Evolutionary conservation across 768 basidiomycete genomes (phyloP).

Genomic region (Russula lepida): DNA sequence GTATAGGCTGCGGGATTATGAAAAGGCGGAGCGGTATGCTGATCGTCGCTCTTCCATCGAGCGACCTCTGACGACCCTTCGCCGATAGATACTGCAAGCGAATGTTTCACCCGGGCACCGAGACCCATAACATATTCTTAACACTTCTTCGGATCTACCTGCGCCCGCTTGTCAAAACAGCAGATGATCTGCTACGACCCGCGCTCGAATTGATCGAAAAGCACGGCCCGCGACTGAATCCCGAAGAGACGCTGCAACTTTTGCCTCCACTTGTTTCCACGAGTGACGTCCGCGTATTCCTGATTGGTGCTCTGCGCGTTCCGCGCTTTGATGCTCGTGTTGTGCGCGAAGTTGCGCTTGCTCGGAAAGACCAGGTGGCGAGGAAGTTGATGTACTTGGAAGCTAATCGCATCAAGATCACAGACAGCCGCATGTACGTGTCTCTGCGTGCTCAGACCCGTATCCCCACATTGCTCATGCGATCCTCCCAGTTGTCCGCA

Average conservation of each 20-base stretch:
- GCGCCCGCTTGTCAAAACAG: conserved; percentile 47
- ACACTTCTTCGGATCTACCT: conserved; percentile 84
- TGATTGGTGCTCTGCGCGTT: conserved; percentile 58
- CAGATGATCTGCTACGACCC: conserved; percentile 58
- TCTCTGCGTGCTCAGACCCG: not conserved
- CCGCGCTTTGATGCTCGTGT: conserved; percentile 65
- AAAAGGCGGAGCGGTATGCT: conserved; percentile 82
- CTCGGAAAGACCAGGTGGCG: conserved; percentile 72
- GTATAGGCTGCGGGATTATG: conserved; percentile 72
- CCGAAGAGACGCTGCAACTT: conserved; percentile 73
- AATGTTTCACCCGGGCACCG: conserved; percentile 51
- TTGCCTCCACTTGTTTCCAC: conserved; percentile 87
- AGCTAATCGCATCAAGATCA: conserved; percentile 75
- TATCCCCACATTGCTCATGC: not conserved
- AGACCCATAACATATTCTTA: conserved; percentile 64
- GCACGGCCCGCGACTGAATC: conserved; percentile 75
- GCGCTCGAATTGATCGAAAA: conserved; percentile 83
- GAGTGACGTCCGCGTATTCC: conserved; percentile 67
- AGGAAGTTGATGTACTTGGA: conserved; percentile 68
- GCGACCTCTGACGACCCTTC: not conserved
- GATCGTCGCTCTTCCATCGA: not conserved
- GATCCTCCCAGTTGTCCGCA: conserved; percentile 16
- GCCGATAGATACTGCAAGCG: conserved; percentile 77
- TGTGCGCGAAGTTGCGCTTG: conserved; percentile 58
- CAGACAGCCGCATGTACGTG: conserved; percentile 86